Evolutionary conservation across 148 eudicot species (phyloP).

Genomic region (Cornus suecica): DNA sequence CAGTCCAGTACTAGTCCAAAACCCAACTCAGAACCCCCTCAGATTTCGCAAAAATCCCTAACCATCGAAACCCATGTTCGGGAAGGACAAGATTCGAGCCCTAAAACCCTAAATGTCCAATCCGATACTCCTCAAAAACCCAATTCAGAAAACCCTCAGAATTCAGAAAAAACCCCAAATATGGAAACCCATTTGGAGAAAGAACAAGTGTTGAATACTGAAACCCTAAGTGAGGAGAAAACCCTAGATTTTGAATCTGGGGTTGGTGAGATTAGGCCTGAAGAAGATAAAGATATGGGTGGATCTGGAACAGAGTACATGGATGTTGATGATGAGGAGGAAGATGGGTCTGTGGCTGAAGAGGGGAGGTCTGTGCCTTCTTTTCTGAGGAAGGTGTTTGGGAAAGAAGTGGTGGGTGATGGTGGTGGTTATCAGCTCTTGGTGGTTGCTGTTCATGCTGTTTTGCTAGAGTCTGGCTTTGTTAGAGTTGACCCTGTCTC

Average conservation of each 20-base stretch:
- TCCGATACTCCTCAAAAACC: not conserved
- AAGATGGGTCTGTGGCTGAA: conserved; percentile 10
- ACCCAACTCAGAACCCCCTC: too few species aligned
- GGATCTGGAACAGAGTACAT: conserved; percentile 24
- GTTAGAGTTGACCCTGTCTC: conserved; percentile 48
- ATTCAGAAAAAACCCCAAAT: not conserved
- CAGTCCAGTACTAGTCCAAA: not conserved
- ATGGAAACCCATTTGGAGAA: not conserved
- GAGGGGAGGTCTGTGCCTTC: conserved; percentile 56
- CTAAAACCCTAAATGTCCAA: too few species aligned
- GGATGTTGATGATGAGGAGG: conserved; percentile 70
- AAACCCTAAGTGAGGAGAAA: conserved; percentile 1
- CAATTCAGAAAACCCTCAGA: not conserved
- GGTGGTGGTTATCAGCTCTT: conserved; percentile 60
- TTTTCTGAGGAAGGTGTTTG: conserved; percentile 73
- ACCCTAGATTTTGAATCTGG: not conserved
- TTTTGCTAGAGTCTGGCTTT: conserved; percentile 77
- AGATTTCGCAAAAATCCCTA: conserved; percentile 7
- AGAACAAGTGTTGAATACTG: conserved; percentile 4
- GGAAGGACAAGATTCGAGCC: too few species aligned
- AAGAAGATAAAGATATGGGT: not conserved
- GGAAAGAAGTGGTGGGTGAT: conserved; percentile 60
- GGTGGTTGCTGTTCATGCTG: conserved; percentile 82
- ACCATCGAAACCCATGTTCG: not conserved
- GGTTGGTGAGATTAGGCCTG: not conserved